Base-by-base conservation (phyloP, 306 rosid species). In the Coriaria nepalensis region DNA sequence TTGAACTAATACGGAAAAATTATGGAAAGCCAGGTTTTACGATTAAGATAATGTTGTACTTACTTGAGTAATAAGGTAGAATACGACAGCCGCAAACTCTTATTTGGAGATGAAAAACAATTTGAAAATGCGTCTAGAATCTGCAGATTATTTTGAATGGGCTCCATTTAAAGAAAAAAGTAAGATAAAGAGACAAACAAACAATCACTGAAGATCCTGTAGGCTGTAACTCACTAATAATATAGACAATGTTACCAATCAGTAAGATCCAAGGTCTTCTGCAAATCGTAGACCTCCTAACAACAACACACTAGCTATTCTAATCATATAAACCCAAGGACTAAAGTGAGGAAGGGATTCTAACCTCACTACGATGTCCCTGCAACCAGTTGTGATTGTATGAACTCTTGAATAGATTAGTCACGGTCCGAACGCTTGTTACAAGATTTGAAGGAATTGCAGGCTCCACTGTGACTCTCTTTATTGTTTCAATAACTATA, bases 51-150 rank as follows among this genome's bases (percentile, higher is more conserved):
- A n/a, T n/a, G n/a, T n/a, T n/a, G n/a, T n/a, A n/a, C 95, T 84
- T 81, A 84, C 97, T 90, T 90, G 60, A 90, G 81, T 61, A 90
- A 62, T 66, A 84, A 65, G 64, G 97, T 84, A 61, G 97, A 74
- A 64, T 72, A 80, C 10, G 95, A 64, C 59, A 90, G 50, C 56
- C 81, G 92, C 69, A 90, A 50, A 55, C 69, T 74, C 84, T 85
- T 90, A 72, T 84, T 90, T 36, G 94, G 57, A 51, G 95, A 75
- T 39, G 87, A 64, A 79, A 52, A 68, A 67, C 78, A 81, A 60
- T 80, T 69, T 49, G 95, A 90, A 71, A 79, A 90, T 34, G 80
- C 76, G 69, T 90, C 94, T 66, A 90, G 78, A 75, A 90, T 69
- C 97, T 90, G 87, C 76, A 77, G 49, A 35, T 50, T 13, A 44